Evolutionary conservation across 208 protist genomes (phyloP).

Genomic region (Wallacemonas sp.): DNA sequence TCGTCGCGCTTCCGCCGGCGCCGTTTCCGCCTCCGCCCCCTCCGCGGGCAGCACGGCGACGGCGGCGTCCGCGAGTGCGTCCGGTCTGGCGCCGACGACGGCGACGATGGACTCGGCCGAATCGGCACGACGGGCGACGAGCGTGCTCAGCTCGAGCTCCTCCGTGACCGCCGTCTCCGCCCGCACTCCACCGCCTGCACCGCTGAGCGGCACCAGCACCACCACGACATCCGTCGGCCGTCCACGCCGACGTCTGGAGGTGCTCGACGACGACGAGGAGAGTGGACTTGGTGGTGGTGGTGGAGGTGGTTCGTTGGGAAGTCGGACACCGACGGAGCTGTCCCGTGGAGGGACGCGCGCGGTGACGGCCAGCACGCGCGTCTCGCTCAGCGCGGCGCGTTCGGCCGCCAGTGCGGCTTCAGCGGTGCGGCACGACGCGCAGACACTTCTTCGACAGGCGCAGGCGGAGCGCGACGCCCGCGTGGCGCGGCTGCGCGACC

Average conservation of each 20-base stretch:
- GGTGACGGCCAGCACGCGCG: neutral
- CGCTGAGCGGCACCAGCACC: too few relatives aligned
- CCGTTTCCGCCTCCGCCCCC: too few relatives aligned
- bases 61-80: too few relatives aligned
- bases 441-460: neutral
- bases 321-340: neutral
- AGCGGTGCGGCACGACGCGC: neutral
- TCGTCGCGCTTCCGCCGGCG: neutral
- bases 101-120: neutral
- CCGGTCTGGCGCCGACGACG: neutral
- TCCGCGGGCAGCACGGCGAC: too few relatives aligned
- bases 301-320: too few relatives aligned
- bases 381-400: slow-evolving; percentile 1
- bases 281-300: too few relatives aligned
- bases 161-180: neutral
- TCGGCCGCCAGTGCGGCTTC: neutral
- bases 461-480: slow-evolving; percentile 1
- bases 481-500: neutral
- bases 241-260: too few relatives aligned
- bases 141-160: slow-evolving; percentile 3
- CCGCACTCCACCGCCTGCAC: too few relatives aligned
- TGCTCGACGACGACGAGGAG: neutral
- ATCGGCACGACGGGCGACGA: neutral
- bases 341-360: neutral
- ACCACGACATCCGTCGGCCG: too few relatives aligned